phyloP scores from a whole-genome alignment of 805 yeast genomes.

The Myxozyma neglecta region DNA sequence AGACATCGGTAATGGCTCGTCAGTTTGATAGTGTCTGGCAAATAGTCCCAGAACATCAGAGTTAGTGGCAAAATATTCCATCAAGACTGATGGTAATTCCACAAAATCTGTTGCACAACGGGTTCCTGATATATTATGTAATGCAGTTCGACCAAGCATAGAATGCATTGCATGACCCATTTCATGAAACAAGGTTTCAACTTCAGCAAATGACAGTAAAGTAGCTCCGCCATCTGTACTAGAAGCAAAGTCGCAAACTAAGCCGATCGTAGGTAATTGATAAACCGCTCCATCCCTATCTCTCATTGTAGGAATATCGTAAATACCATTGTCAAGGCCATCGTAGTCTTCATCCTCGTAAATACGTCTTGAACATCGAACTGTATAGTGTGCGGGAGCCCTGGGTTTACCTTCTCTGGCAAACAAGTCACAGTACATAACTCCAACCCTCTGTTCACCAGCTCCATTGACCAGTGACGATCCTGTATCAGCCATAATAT shows the following conservation, averaged over 20 bases:
- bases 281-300: conserved; percentile 50
- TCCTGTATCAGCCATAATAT: conserved; percentile 64
- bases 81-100: conserved; percentile 91
- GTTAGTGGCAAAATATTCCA: conserved; percentile 90
- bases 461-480: conserved; percentile 38
- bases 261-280: conserved; percentile 86
- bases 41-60: conserved; percentile 69
- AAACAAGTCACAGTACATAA: conserved; percentile 84
- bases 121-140: conserved; percentile 93
- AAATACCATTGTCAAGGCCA: conserved; percentile 38
- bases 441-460: conserved; percentile 55
- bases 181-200: conserved; percentile 93
- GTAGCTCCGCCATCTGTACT: conserved; percentile 50
- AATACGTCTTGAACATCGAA: conserved; percentile 86
- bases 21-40: conserved; percentile 71
- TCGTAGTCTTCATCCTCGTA: conserved; percentile 52
- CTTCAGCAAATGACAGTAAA: conserved; percentile 68
- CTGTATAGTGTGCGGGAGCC: conserved; percentile 89
- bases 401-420: conserved; percentile 72
- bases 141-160: conserved; percentile 85
- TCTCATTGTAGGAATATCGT: conserved; percentile 27
- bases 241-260: conserved; percentile 74
- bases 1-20: conserved; percentile 54
- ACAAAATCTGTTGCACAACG: conserved; percentile 96
- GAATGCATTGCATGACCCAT: conserved; percentile 99